phyloP scores from a whole-genome alignment of 345 rosid genomes.

The Sapria himalayana region DNA sequence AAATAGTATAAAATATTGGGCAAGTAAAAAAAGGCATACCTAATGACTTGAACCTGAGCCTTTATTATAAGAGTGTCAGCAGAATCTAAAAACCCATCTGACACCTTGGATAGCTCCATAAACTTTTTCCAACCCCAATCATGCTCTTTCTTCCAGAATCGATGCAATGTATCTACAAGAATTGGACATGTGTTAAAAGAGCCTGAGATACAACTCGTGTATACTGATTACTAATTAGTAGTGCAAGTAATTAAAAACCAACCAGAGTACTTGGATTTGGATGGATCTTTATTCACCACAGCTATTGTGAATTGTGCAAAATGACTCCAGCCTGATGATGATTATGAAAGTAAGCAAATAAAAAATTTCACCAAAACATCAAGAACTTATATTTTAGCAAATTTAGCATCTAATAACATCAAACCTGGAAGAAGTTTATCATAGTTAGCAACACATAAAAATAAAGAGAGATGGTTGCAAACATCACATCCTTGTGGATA shows the following conservation, averaged over 20 bases:
- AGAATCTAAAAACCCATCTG: constrained; percentile 63
- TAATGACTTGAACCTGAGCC: constrained; percentile 94
- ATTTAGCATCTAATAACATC: constrained; percentile 6
- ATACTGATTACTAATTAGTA: too few species aligned
- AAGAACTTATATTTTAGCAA: not conserved
- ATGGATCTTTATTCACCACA: constrained; percentile 71
- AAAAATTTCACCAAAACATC: not conserved
- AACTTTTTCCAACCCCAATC: constrained; percentile 97
- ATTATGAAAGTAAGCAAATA: constrained; percentile 2
- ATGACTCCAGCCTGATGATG: constrained; percentile 71
- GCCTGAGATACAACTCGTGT: too few species aligned
- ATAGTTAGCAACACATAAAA: constrained; percentile 77
- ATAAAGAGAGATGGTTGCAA: constrained; percentile 74
- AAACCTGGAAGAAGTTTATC: constrained; percentile 94
- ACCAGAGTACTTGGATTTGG: constrained; percentile 87
- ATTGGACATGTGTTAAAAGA: too few species aligned
- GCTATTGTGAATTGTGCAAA: constrained; percentile 92
- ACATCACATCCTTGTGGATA: constrained; percentile 91
- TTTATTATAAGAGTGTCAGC: constrained; percentile 63
- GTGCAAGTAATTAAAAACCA: too few species aligned
- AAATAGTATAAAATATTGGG: too few species aligned
- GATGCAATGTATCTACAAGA: constrained; percentile 65
- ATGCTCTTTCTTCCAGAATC: constrained; percentile 85
- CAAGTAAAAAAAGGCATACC: constrained; percentile 22
- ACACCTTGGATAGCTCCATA: constrained; percentile 67